Base-by-base conservation (phyloP, 306 rosid genomes). In the Vigna unguiculata region DNA sequence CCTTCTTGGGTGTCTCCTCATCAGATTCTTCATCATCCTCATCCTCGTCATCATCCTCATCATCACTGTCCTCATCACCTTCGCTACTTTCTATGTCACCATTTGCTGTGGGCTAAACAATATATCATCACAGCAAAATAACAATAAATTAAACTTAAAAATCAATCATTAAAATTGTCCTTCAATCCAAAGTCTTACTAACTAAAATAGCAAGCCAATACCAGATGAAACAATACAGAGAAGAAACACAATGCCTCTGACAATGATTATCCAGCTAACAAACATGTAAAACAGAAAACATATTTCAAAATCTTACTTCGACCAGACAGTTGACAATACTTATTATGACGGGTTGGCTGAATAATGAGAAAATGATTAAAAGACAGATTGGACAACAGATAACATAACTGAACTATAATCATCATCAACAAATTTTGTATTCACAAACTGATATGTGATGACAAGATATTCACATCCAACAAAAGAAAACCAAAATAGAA, bases 1-100 rank as follows among this genome's bases (percentile, higher is more conserved):
- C 67, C 67, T 60, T 60, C 67, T 60, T 60, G 14, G 67, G 67
- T 30, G 67, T 60, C 67, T 60, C 41, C 65, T 59, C 65, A 11
- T 55, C 32, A 0, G 28, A 41, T 3, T 19, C 67, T 3, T 30
- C 67, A 0, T 43, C 14, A 15, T 60, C 66, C 0, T 57, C 43
- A 0, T 19, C 66, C 3, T 59, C 66, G 0, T 40, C 13, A 3
- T 59, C 62, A 1, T 57, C 63, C 1, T 19, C 28, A 0, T 55
- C 64, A 28, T 59, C 41, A 0, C 21, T 30, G 15, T 59, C 66
- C 30, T 59, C 66, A 59, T 30, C 66, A 15, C 21, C 66, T 28
- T 59, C 66, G 16, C 67, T 32, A 60, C 67, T 60, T 32, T 60
- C 67, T 16, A 8, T 16, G 14, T 28, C 67, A 30, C 67, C 67